phyloP scores from a whole-genome alignment of 1,284 basidiomycete species.

The Athelia psychrophila region DNA sequence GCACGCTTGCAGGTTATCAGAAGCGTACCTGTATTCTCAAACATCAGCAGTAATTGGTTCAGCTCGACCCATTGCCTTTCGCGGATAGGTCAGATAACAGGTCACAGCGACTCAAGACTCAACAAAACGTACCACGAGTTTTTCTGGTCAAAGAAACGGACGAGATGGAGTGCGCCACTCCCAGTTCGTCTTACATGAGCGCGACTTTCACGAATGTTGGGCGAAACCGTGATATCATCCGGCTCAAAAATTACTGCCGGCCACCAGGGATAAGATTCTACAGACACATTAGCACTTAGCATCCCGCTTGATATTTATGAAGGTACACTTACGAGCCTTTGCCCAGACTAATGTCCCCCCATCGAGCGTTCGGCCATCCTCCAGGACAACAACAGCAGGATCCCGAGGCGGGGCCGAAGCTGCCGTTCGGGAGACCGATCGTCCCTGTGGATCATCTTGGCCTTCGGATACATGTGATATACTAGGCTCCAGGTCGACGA shows the following conservation, averaged over 20 bases:
- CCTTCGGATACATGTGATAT: slow-evolving; percentile 26
- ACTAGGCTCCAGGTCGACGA: slow-evolving; percentile 22
- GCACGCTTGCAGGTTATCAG: background rate
- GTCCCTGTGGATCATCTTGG: slow-evolving; percentile 21
- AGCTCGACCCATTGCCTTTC: background rate
- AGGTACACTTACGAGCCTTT: slow-evolving; percentile 48
- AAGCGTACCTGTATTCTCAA: background rate
- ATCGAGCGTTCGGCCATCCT: slow-evolving; percentile 32
- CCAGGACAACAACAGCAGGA: slow-evolving; percentile 22
- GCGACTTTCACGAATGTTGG: slow-evolving; percentile 39
- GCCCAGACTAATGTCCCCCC: slow-evolving; percentile 66
- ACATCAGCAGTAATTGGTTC: background rate
- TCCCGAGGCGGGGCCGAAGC: slow-evolving; percentile 6
- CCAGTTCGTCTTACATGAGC: slow-evolving; percentile 26
- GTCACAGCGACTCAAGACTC: background rate
- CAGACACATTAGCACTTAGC: background rate
- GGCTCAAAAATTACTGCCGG: slow-evolving; percentile 57
- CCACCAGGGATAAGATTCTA: slow-evolving; percentile 66
- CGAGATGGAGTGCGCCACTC: slow-evolving; percentile 43
- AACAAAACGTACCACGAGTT: slow-evolving; percentile 49
- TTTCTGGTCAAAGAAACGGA: slow-evolving; percentile 67
- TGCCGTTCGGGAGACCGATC: background rate
- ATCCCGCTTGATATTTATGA: background rate
- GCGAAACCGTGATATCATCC: slow-evolving; percentile 50
- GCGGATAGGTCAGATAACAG: background rate